Percentiles rank a stretch among this genome's conserved stretches.
These are phyloP conservation scores for Borealophlyctis nickersoniae DNA, from an alignment of 192 early-diverging fungal species.

Conservation along the genomic window DNA sequence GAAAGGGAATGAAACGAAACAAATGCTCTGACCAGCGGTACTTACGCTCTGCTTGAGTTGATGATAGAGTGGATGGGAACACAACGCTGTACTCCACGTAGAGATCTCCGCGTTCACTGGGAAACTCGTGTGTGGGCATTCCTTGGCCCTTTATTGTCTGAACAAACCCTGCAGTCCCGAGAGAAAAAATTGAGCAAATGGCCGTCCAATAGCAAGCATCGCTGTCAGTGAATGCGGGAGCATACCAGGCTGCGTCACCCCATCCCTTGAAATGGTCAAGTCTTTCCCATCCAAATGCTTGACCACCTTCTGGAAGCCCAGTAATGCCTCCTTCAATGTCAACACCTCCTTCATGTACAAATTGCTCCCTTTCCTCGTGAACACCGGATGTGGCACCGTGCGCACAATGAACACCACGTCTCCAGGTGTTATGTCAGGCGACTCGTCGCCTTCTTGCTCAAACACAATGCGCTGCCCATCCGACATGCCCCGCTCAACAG, in stretches of 20 bases:
- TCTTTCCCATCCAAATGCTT: conserved; percentile 71
- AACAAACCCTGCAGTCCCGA: conserved; percentile 61
- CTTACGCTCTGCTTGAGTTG: conserved; percentile 34
- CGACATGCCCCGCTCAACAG: conserved; percentile 79
- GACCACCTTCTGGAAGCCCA: conserved; percentile 74
- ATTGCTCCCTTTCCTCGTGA: conserved; percentile 72
- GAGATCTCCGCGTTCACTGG: conserved; percentile 68
- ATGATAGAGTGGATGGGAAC: conserved; percentile 65
- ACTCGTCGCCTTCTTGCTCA: conserved; percentile 88
- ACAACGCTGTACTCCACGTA: conserved; percentile 85
- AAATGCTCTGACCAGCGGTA: too few species aligned
- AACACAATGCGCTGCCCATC: conserved; percentile 72
- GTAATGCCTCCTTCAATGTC: conserved; percentile 71
- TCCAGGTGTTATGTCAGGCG: conserved; percentile 84
- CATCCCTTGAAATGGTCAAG: conserved; percentile 44
- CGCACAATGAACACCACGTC: conserved; percentile 77
- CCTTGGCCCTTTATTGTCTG: conserved; percentile 77
- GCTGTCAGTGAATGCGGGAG: conserved; percentile 12
- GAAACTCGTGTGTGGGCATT: conserved; percentile 74
- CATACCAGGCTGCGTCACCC: conserved; percentile 60
- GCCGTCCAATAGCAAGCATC: conserved; percentile 4
- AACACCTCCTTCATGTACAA: conserved; percentile 76
- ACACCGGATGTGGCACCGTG: conserved; percentile 68
- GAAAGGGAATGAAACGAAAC: too few species aligned
- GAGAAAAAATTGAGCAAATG: conserved; percentile 11